These are phyloP conservation scores for Phytophthora lateralis DNA, from an alignment of 352 stramenopile species.

Conservation along the genomic window DNA sequence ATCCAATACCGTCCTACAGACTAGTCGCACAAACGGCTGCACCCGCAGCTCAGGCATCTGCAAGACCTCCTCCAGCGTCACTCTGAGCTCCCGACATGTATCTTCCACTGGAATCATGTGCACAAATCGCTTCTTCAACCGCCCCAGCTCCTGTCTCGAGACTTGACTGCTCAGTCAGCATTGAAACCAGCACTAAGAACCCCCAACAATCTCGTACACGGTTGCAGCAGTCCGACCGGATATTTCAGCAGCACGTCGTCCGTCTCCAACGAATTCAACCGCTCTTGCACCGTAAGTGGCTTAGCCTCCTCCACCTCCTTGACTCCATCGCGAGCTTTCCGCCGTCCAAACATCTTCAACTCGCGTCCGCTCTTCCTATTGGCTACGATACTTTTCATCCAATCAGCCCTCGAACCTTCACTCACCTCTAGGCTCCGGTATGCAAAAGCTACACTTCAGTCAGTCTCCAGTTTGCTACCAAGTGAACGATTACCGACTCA, in stretches of 20 bases:
- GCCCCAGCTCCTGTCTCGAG: conserved; percentile 44
- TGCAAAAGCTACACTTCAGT: background rate
- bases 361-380: conserved; percentile 13
- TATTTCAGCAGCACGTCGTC: conserved; percentile 22
- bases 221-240: conserved; percentile 27
- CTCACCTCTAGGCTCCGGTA: conserved; percentile 7
- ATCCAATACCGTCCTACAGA: conserved; percentile 20
- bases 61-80: conserved; percentile 17
- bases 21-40: conserved; percentile 27
- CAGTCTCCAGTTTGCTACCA: background rate
- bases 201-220: conserved; percentile 34
- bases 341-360: conserved; percentile 32
- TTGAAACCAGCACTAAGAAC: background rate
- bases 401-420: conserved; percentile 11
- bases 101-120: conserved; percentile 29
- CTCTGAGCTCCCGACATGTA: conserved; percentile 7
- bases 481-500: background rate
- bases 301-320: background rate
- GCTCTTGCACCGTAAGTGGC: conserved; percentile 22
- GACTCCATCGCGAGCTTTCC: conserved; percentile 7
- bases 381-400: conserved; percentile 3
- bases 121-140: conserved; percentile 51
- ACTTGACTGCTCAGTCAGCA: conserved; percentile 26
- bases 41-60: conserved; percentile 46
- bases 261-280: conserved; percentile 19